Evolutionary conservation across 2,329 filamentous ascomycete genomes (phyloP).

Genomic region (Curvularia hawaiiensis): DNA sequence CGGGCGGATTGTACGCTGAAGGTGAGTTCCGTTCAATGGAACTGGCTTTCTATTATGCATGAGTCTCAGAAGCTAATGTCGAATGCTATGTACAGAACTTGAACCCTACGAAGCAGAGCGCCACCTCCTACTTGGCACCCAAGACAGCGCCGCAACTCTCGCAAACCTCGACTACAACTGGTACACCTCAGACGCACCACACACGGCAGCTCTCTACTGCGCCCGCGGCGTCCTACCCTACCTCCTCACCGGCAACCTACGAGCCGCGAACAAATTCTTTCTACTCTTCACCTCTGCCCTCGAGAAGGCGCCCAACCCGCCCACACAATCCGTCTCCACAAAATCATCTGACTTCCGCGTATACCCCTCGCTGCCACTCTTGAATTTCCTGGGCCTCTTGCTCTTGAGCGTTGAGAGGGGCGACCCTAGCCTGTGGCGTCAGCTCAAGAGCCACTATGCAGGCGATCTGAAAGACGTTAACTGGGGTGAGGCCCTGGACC

Average conservation of each 20-base stretch:
- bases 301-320: constrained; percentile 66
- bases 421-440: constrained; percentile 76
- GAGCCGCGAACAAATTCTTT: constrained; percentile 83
- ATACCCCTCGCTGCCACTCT: constrained; percentile 87
- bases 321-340: constrained; percentile 80
- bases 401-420: constrained; percentile 84
- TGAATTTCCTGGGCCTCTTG: constrained; percentile 91
- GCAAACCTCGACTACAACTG: constrained; percentile 87
- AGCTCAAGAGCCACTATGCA: constrained; percentile 82
- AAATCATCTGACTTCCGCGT: constrained; percentile 75
- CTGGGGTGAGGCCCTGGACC: constrained; percentile 81
- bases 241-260: constrained; percentile 85
- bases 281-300: constrained; percentile 75
- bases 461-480: constrained; percentile 75
- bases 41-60: not conserved
- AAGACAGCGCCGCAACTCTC: constrained; percentile 81
- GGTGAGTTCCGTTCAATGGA: constrained; percentile 47
- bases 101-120: constrained; percentile 92
- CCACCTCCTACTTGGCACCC: constrained; percentile 86
- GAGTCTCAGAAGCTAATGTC: not conserved
- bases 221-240: constrained; percentile 89
- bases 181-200: constrained; percentile 88
- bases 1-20: constrained; percentile 85
- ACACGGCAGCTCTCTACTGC: constrained; percentile 84
- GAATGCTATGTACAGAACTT: constrained; percentile 63